Evolutionary conservation across 75 land plant species (phyloP).

Genomic region (Pinus taeda): DNA sequence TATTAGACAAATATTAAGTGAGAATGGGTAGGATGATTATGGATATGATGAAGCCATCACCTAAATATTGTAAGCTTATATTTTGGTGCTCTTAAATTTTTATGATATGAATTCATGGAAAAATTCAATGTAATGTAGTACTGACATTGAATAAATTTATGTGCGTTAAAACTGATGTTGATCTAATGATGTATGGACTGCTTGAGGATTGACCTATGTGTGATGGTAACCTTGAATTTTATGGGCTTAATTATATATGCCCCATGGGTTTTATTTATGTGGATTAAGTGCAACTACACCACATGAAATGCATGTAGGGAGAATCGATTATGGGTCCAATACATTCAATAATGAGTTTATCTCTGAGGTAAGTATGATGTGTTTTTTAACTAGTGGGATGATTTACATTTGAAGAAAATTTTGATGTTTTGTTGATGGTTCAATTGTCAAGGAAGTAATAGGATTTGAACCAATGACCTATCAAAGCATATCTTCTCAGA

Average conservation of each 20-base stretch:
- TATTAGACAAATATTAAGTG: constrained; percentile 34
- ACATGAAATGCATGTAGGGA: too few species aligned
- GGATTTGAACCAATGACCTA: constrained; percentile 28
- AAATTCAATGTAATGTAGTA: constrained; percentile 7
- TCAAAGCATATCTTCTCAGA: constrained; percentile 2
- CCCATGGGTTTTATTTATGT: too few species aligned
- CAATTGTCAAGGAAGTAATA: constrained; percentile 30
- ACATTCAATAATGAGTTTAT: constrained; percentile 14
- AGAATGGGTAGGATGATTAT: constrained; percentile 33
- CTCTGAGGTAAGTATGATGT: constrained; percentile 68
- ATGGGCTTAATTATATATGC: neutral
- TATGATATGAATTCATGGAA: constrained; percentile 14
- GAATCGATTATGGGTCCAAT: constrained; percentile 12
- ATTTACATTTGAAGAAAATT: too few species aligned
- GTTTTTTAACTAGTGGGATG: too few species aligned
- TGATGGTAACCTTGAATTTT: constrained; percentile 29
- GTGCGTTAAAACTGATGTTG: constrained; percentile 30
- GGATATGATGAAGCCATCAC: constrained; percentile 12
- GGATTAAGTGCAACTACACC: too few species aligned
- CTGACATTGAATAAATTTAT: neutral
- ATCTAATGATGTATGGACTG: constrained; percentile 58
- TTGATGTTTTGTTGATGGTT: too few species aligned
- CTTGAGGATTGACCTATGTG: constrained; percentile 56
- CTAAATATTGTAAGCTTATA: constrained; percentile 1
- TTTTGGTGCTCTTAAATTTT: constrained; percentile 13